Percentiles rank a stretch among this genome's conserved stretches.
Evolutionary conservation across 306 rosid genomes (phyloP).

Genomic region (Prinsepia uniflora): DNA sequence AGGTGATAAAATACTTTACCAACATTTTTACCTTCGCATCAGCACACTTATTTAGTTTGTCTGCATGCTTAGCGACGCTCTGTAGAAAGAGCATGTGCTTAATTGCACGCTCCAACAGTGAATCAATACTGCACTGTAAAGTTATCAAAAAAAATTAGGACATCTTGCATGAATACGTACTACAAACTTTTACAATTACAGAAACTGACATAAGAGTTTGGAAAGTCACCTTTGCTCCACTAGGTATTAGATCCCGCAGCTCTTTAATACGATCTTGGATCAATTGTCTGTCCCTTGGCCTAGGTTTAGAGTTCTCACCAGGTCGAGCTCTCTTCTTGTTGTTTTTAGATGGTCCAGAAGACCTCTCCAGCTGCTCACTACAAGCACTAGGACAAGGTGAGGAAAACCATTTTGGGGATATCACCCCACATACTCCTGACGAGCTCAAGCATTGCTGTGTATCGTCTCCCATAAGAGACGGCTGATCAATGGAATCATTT

Average conservation of each 20-base stretch:
- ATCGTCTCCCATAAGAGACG: constrained; percentile 57
- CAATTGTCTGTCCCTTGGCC: constrained; percentile 98
- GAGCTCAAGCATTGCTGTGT: constrained; percentile 62
- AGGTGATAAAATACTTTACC: constrained; percentile 6
- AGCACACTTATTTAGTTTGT: constrained; percentile 63
- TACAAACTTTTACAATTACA: constrained; percentile 19
- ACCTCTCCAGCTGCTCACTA: constrained; percentile 69
- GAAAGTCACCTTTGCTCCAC: constrained; percentile 76
- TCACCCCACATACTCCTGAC: constrained; percentile 54
- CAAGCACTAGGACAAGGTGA: constrained; percentile 65
- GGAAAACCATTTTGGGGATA: constrained; percentile 73
- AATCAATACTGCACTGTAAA: constrained; percentile 90
- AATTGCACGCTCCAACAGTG: constrained; percentile 81
- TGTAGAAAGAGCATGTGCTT: constrained; percentile 93
- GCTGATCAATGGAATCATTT: constrained; percentile 54
- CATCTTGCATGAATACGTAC: constrained; percentile 14
- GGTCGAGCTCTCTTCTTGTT: constrained; percentile 86
- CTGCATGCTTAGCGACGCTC: constrained; percentile 78
- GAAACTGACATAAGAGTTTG: constrained; percentile 5
- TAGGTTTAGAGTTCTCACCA: constrained; percentile 88
- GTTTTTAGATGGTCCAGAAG: constrained; percentile 70
- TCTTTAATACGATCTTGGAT: constrained; percentile 98
- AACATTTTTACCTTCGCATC: constrained; percentile 51
- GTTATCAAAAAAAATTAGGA: constrained; percentile 35
- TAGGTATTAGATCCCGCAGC: constrained; percentile 87